phyloP scores from a whole-genome alignment of 108 stramenopile genomes.

The Skeletonema marinoi region DNA sequence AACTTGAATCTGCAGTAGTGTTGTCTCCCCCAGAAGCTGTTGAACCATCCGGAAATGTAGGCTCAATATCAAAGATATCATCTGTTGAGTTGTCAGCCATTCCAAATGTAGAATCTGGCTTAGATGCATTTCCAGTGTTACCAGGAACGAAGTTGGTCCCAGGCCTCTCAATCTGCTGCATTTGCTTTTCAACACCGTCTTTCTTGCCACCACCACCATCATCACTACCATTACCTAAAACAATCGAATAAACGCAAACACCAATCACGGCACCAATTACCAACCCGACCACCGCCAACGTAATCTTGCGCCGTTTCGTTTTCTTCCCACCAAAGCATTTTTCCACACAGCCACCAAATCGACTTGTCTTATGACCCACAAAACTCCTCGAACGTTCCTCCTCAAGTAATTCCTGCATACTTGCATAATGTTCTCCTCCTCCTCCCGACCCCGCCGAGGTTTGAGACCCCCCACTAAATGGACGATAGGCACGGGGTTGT shows the following conservation, averaged over 20 bases:
- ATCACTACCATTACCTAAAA: background rate
- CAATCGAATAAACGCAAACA: background rate
- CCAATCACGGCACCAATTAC: background rate
- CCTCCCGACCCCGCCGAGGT: background rate
- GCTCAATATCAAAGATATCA: background rate
- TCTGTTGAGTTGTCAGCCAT: background rate
- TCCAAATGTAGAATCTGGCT: background rate
- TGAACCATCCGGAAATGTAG: background rate
- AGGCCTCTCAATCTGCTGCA: background rate
- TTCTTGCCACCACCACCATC: background rate
- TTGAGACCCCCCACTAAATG: background rate
- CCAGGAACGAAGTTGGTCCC: background rate
- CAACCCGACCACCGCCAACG: background rate
- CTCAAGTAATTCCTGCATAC: background rate
- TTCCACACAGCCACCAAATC: background rate
- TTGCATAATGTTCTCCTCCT: background rate
- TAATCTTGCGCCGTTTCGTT: slow-evolving; percentile 4
- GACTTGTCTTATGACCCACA: background rate
- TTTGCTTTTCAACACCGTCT: background rate
- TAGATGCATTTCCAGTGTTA: background rate
- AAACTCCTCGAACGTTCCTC: background rate
- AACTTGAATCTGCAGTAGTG: background rate
- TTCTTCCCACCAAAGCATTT: background rate
- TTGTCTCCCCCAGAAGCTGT: background rate
- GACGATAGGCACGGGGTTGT: background rate